A percentile compares a stretch with the other conserved stretches of the same genome.
Evolutionary conservation across 1,284 basidiomycete species (phyloP).

Genomic region (Trichosporon faecale): DNA sequence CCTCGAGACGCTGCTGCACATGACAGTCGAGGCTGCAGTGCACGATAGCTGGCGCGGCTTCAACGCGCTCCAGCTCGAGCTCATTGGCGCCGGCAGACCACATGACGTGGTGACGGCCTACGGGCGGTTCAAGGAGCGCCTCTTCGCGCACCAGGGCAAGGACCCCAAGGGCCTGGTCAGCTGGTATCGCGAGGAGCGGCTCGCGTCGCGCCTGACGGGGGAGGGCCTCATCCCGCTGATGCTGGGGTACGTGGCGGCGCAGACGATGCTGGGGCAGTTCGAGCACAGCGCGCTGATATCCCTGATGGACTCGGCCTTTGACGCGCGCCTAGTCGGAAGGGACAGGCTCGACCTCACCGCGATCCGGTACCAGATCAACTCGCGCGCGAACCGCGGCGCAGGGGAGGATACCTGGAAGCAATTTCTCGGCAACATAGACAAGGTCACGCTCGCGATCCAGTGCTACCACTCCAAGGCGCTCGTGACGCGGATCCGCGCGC

Average conservation of each 20-base stretch:
- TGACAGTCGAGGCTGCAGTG: conserved; percentile 31
- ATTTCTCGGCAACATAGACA: conserved; percentile 26
- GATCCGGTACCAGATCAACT: conserved; percentile 11
- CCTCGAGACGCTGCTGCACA: conserved; percentile 25
- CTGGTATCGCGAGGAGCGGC: conserved; percentile 23
- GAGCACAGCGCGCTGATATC: conserved; percentile 20
- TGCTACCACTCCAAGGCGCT: conserved; percentile 31
- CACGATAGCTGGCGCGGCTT: conserved; percentile 28
- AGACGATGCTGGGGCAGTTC: conserved; percentile 31
- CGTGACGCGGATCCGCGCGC: conserved; percentile 16
- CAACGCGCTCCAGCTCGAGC: conserved; percentile 24
- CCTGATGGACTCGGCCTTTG: conserved; percentile 22
- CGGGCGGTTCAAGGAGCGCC: conserved; percentile 21
- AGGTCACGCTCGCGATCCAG: conserved; percentile 23
- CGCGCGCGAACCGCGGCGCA: conserved; percentile 17
- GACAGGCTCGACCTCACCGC: background rate
- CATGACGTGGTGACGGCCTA: conserved; percentile 17
- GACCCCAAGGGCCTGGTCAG: conserved; percentile 20
- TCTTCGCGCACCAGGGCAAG: conserved; percentile 26
- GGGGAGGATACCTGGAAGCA: conserved; percentile 9
- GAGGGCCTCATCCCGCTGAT: conserved; percentile 26
- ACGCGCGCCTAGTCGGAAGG: background rate
- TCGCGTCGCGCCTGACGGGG: conserved; percentile 28
- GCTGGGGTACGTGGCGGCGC: conserved; percentile 28
- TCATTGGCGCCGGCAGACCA: conserved; percentile 27